Evolutionary conservation across 208 protist genomes (phyloP).

Genomic region (Crithidia thermophila): DNA sequence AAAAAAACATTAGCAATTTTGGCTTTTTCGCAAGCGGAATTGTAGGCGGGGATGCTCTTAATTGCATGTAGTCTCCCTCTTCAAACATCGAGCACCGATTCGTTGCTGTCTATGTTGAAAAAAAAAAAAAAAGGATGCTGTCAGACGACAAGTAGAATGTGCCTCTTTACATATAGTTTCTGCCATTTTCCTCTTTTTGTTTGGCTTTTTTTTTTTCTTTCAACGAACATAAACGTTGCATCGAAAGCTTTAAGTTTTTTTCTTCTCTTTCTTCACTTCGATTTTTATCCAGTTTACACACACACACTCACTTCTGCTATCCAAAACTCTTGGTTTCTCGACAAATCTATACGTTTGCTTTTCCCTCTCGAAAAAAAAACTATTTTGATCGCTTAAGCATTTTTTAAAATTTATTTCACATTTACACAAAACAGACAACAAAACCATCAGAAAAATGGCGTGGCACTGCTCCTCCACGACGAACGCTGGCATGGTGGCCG

Average conservation of each 20-base stretch:
- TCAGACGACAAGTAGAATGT: constrained; percentile 13
- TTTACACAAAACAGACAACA: no score
- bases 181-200: not conserved
- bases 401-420: no score
- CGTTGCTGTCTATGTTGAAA: no score
- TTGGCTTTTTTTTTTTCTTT: constrained; percentile 3
- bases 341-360: not conserved
- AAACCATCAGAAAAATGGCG: no score
- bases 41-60: no score
- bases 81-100: no score
- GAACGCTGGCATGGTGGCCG: constrained; percentile 67
- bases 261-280: not conserved
- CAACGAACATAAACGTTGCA: not conserved
- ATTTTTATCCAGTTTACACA: not conserved
- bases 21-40: no score
- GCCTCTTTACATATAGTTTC: not conserved
- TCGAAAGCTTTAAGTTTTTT: constrained; percentile 2
- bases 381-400: no score
- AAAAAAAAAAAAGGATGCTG: not conserved
- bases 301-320: not conserved
- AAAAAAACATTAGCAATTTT: no score
- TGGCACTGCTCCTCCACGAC: constrained; percentile 76
- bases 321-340: not conserved
- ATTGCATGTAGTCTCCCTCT: no score
- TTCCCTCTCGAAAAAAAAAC: no score